Evolutionary conservation across 306 rosid genomes (phyloP).

Genomic region (Dryas drummondii): DNA sequence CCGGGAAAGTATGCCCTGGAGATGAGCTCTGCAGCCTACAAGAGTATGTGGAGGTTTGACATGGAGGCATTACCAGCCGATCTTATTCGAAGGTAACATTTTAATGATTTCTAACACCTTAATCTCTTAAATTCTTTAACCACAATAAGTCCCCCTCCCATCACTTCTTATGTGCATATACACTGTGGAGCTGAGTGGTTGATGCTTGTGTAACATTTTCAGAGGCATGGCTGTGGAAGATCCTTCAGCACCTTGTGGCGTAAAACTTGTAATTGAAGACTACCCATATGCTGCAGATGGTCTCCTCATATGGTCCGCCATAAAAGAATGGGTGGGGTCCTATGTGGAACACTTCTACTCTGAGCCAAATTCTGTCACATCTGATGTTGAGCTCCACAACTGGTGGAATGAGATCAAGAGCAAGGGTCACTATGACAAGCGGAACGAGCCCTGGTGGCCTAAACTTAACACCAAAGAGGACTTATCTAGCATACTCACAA

Average conservation of each 20-base stretch:
- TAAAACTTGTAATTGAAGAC: constrained; percentile 82
- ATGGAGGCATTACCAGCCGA: constrained; percentile 89
- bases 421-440: constrained; percentile 82
- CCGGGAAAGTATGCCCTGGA: constrained; percentile 89
- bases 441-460: constrained; percentile 94
- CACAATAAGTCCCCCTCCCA: neutral
- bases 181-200: neutral
- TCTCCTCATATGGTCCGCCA: constrained; percentile 90
- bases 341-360: constrained; percentile 71
- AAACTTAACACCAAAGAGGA: constrained; percentile 67
- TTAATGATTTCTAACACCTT: neutral
- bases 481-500: constrained; percentile 62
- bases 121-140: neutral
- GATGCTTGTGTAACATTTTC: constrained; percentile 21
- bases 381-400: constrained; percentile 76
- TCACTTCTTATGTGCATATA: too few relatives aligned
- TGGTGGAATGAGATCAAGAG: constrained; percentile 92
- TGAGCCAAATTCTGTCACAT: constrained; percentile 51
- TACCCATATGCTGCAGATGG: constrained; percentile 98
- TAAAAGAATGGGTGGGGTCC: constrained; percentile 84
- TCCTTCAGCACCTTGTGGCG: constrained; percentile 68
- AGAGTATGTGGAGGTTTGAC: constrained; percentile 80
- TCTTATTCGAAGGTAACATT: constrained; percentile 75
- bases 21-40: constrained; percentile 88
- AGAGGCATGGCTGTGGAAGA: constrained; percentile 97